Conservation (phyloP, 352 stramenopile species). For the Globisporangium megalacanthum region DNA sequence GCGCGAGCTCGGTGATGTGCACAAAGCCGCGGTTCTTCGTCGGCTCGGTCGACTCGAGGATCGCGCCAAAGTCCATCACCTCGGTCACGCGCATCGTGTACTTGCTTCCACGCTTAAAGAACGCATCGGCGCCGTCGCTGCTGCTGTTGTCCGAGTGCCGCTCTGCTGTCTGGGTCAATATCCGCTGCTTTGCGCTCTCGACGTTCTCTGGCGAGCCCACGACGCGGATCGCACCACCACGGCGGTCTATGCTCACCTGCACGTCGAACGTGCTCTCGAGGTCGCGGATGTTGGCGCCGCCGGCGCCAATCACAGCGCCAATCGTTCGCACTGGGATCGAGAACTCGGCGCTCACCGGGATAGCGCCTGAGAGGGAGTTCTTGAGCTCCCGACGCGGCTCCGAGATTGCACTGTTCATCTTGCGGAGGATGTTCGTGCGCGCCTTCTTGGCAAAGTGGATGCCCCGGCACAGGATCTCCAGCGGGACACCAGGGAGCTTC, state of each 20-base stretch:
- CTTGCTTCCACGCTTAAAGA: conserved; percentile 84
- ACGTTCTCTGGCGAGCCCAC: conserved; percentile 75
- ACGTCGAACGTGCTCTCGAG: conserved; percentile 61
- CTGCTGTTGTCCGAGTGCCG: conserved; percentile 12
- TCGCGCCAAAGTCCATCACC: conserved; percentile 94
- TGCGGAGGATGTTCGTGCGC: conserved; percentile 70
- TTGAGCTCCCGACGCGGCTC: conserved; percentile 59
- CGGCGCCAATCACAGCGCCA: conserved; percentile 66
- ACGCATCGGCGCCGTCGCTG: conserved; percentile 18
- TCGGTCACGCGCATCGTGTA: conserved; percentile 92
- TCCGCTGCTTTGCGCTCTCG: conserved; percentile 68
- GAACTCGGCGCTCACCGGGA: conserved; percentile 58
- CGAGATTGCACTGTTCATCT: conserved; percentile 77
- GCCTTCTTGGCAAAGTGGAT: conserved; percentile 82
- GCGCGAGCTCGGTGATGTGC: conserved; percentile 92
- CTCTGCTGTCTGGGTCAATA: conserved; percentile 38
- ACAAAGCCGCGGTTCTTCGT: conserved; percentile 88
- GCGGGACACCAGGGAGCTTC: conserved; percentile 88
- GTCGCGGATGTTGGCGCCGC: conserved; percentile 68
- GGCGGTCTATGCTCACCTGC: conserved; percentile 72
- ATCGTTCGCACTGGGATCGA: conserved; percentile 46
- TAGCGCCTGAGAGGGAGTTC: conserved; percentile 24
- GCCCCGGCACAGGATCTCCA: conserved; percentile 80
- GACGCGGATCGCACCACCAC: conserved; percentile 84
- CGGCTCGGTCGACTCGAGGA: conserved; percentile 76